Percentiles rank a stretch among this genome's conserved stretches.
phyloP scores from a whole-genome alignment of 805 yeast genomes.

The Schizosaccharomyces octosporus region DNA sequence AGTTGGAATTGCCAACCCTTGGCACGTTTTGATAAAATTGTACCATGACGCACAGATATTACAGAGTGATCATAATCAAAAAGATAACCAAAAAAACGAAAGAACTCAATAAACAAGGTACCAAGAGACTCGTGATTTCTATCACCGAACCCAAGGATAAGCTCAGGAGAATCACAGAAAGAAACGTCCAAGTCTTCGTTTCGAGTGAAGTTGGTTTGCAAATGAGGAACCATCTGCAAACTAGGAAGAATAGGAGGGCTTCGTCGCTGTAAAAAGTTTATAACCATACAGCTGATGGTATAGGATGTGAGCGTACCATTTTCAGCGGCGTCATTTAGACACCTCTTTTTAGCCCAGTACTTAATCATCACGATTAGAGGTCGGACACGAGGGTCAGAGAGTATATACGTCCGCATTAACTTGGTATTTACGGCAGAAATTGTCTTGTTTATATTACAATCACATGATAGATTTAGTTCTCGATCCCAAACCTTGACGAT shows the following conservation, averaged over 20 bases:
- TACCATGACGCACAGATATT: conserved; percentile 10
- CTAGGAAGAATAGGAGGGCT: conserved; percentile 9
- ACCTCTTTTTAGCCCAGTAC: conserved; percentile 11
- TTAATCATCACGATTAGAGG: conserved; percentile 10
- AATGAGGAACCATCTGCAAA: conserved; percentile 7
- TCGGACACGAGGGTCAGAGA: conserved; percentile 9
- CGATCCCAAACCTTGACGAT: conserved; percentile 11
- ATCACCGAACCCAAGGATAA: conserved; percentile 6
- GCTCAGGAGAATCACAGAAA: conserved; percentile 9
- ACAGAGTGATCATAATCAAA: conserved; percentile 9
- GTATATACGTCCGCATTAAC: conserved; percentile 10
- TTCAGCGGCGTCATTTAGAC: conserved; percentile 11
- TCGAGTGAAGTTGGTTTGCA: conserved; percentile 2
- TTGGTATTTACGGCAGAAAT: conserved; percentile 10
- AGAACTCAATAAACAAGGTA: conserved; percentile 8
- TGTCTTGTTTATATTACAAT: conserved; percentile 11
- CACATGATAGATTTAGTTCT: conserved; percentile 9
- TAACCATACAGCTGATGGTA: conserved; percentile 11
- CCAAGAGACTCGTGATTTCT: conserved; percentile 9
- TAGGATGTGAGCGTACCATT: conserved; percentile 11
- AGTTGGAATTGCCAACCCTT: conserved; percentile 10
- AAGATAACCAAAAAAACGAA: conserved; percentile 9
- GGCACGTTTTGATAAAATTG: conserved; percentile 7
- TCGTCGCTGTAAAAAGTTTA: conserved; percentile 9
- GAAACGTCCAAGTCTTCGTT: conserved; percentile 7